Conservation (phyloP, 192 early-diverging fungal genomes). For the Blastocladiella britannica region DNA sequence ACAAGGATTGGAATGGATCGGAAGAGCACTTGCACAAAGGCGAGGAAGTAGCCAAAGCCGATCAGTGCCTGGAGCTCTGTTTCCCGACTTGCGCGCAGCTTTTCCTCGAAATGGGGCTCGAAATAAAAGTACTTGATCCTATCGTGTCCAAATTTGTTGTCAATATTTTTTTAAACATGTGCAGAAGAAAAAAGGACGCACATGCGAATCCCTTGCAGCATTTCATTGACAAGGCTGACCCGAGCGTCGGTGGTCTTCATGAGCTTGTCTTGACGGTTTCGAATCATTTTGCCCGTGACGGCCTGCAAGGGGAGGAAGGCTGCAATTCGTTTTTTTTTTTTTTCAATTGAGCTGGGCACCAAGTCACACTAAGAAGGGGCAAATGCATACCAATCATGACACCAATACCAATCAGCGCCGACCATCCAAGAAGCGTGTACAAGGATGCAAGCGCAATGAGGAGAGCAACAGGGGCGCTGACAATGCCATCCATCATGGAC, state of each 20-base stretch:
- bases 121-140: constrained; percentile 14
- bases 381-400: background rate
- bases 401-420: background rate
- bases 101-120: constrained; percentile 12
- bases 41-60: background rate
- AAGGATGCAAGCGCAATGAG: background rate
- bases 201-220: constrained; percentile 2
- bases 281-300: background rate
- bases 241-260: constrained; percentile 1
- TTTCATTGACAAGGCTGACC: background rate
- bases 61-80: constrained; percentile 10
- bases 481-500: background rate
- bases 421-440: background rate
- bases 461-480: background rate
- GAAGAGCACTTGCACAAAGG: constrained; percentile 10
- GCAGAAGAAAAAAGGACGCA: too few species aligned
- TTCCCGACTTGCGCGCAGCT: constrained; percentile 10
- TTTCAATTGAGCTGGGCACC: too few species aligned
- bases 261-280: background rate
- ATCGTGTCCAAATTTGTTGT: too few species aligned
- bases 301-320: background rate
- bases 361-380: too few species aligned
- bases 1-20: constrained; percentile 17
- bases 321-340: too few species aligned
- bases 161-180: too few species aligned